Evolutionary conservation across 2,329 filamentous ascomycete genomes (phyloP).

Genomic region (Periglandula ipomoeae): DNA sequence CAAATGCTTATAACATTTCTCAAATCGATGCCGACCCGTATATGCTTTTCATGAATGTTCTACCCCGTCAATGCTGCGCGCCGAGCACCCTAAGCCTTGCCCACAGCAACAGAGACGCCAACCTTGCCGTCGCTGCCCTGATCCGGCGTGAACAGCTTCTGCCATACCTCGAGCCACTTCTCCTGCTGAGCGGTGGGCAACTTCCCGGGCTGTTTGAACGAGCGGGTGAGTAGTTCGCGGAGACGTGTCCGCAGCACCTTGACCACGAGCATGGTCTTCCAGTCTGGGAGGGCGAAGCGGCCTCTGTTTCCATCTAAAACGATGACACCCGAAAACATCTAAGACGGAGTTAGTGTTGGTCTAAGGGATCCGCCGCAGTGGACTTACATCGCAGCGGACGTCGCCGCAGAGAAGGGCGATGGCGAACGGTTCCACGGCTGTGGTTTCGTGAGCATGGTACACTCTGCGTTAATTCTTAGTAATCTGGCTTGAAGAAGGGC

Average conservation of each 20-base stretch:
- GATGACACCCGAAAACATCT: constrained; percentile 82
- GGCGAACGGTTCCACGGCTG: constrained; percentile 70
- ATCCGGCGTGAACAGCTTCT: constrained; percentile 56
- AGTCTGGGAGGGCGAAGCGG: constrained; percentile 74
- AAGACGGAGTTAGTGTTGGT: not conserved
- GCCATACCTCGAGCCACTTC: constrained; percentile 68
- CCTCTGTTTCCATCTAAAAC: constrained; percentile 81
- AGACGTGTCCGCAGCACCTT: constrained; percentile 68
- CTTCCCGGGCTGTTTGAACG: constrained; percentile 60
- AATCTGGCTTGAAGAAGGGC: not conserved
- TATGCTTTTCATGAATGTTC: not conserved
- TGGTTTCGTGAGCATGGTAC: constrained; percentile 87
- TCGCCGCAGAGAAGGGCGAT: constrained; percentile 82
- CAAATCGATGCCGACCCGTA: not conserved
- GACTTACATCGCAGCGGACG: constrained; percentile 67
- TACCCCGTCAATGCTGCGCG: not conserved
- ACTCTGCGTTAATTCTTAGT: constrained; percentile 38
- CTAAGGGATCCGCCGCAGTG: not conserved
- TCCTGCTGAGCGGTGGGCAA: constrained; percentile 56
- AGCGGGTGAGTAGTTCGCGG: constrained; percentile 62
- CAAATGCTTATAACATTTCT: no score
- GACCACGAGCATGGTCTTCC: constrained; percentile 85
- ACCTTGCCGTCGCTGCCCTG: constrained; percentile 23
- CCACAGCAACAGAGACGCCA: constrained; percentile 14
- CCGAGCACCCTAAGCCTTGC: constrained; percentile 19